phyloP scores from a whole-genome alignment of 116 monocot genomes.

The Iris pallida region DNA sequence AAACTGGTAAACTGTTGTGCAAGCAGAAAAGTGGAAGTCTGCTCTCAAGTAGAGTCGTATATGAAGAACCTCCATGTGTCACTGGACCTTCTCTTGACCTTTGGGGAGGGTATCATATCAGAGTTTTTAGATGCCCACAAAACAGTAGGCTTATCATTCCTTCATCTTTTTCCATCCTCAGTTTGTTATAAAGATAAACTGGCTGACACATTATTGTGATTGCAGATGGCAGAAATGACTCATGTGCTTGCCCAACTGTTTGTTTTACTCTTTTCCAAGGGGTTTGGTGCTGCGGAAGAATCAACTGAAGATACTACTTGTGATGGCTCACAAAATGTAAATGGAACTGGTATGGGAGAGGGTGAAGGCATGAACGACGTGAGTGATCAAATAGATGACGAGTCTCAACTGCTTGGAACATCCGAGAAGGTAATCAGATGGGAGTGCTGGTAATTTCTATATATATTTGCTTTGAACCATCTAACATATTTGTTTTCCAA shows the following conservation, averaged over 20 bases:
- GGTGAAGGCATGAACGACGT: constrained; percentile 84
- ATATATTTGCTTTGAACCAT: background rate
- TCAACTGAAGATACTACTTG: constrained; percentile 25
- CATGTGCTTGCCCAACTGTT: constrained; percentile 60
- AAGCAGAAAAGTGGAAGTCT: constrained; percentile 29
- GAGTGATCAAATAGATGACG: constrained; percentile 84
- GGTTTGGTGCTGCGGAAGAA: constrained; percentile 63
- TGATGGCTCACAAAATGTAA: constrained; percentile 40
- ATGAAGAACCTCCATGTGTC: constrained; percentile 33
- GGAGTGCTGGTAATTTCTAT: background rate
- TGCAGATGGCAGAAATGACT: constrained; percentile 70
- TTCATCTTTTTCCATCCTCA: constrained; percentile 4
- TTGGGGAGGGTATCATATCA: constrained; percentile 43
- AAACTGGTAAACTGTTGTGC: constrained; percentile 28
- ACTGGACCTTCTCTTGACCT: constrained; percentile 39
- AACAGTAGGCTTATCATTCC: constrained; percentile 33
- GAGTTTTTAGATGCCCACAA: constrained; percentile 72
- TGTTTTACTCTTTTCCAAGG: constrained; percentile 59
- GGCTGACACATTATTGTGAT: constrained; percentile 6
- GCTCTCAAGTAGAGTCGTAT: constrained; percentile 24
- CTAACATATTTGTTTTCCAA: background rate
- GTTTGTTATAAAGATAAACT: background rate
- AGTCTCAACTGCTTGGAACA: constrained; percentile 56
- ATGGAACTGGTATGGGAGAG: constrained; percentile 93
- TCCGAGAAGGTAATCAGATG: constrained; percentile 45